Evolutionary conservation across 768 basidiomycete genomes (phyloP).

Genomic region (Podaxis rugospora): DNA sequence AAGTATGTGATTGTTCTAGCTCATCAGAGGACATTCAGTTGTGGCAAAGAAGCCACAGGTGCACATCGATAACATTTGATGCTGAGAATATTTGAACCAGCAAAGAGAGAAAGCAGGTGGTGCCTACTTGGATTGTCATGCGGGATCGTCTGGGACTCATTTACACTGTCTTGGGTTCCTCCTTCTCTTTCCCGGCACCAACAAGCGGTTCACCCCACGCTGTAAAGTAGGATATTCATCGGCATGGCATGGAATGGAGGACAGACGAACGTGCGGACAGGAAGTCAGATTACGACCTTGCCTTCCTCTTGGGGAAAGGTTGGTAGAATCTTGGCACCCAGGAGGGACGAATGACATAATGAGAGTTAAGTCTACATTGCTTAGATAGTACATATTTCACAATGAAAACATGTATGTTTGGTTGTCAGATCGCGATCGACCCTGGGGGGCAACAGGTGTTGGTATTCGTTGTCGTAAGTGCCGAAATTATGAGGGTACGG

Average conservation of each 20-base stretch:
- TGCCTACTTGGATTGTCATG: not conserved
- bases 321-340: not conserved
- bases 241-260: not conserved
- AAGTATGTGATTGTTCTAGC: not conserved
- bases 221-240: not conserved
- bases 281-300: not conserved
- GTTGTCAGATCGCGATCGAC: not conserved
- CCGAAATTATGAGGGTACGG: not conserved
- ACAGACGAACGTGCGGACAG: too few species aligned
- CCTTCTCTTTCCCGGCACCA: not conserved
- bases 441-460: not conserved
- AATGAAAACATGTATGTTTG: not conserved
- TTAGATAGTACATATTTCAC: not conserved
- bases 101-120: too few species aligned
- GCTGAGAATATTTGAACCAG: not conserved
- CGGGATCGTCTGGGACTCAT: not conserved
- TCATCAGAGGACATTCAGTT: not conserved
- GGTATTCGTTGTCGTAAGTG: not conserved
- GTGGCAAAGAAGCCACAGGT: not conserved
- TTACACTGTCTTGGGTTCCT: too few species aligned
- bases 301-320: not conserved
- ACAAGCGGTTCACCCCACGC: not conserved
- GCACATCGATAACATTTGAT: not conserved
- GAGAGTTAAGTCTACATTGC: not conserved
- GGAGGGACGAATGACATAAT: not conserved